Evolutionary conservation across 1,139 yeast genomes (phyloP).

Genomic region (Kodamaea suecica): DNA sequence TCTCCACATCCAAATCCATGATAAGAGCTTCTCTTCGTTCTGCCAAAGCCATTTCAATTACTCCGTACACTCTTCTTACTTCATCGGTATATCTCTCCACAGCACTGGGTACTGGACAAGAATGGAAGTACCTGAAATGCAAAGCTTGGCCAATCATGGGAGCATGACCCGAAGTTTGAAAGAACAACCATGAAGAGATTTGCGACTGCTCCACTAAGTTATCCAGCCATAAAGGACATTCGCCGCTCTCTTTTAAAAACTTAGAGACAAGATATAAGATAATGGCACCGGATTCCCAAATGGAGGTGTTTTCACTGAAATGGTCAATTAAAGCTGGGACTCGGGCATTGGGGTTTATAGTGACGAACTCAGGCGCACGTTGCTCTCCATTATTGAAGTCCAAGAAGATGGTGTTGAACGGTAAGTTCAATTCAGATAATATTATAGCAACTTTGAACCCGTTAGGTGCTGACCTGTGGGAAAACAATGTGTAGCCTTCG

Average conservation of each 20-base stretch:
- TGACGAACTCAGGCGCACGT: constrained; percentile 87
- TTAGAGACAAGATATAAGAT: constrained; percentile 72
- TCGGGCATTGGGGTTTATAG: constrained; percentile 90
- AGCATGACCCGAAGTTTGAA: constrained; percentile 95
- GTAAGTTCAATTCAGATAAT: constrained; percentile 75
- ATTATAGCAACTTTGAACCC: constrained; percentile 95
- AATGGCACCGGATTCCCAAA: constrained; percentile 96
- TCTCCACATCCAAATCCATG: constrained; percentile 86
- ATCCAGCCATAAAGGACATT: constrained; percentile 77
- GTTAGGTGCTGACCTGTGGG: constrained; percentile 92
- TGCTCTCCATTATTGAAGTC: constrained; percentile 91
- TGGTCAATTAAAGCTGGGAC: constrained; percentile 95
- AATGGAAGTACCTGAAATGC: constrained; percentile 88
- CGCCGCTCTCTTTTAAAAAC: constrained; percentile 66
- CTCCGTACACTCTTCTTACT: constrained; percentile 91
- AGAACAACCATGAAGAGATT: constrained; percentile 85
- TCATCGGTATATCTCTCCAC: constrained; percentile 90
- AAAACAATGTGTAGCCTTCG: constrained; percentile 82
- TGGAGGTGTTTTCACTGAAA: constrained; percentile 68
- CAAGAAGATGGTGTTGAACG: constrained; percentile 77
- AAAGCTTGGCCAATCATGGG: constrained; percentile 98
- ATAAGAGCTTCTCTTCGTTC: constrained; percentile 88
- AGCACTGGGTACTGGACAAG: constrained; percentile 83
- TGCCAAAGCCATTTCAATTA: constrained; percentile 91
- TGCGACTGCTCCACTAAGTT: constrained; percentile 81